phyloP scores from a whole-genome alignment of 129 eudicot genomes.

The Saposhnikovia divaricata region DNA sequence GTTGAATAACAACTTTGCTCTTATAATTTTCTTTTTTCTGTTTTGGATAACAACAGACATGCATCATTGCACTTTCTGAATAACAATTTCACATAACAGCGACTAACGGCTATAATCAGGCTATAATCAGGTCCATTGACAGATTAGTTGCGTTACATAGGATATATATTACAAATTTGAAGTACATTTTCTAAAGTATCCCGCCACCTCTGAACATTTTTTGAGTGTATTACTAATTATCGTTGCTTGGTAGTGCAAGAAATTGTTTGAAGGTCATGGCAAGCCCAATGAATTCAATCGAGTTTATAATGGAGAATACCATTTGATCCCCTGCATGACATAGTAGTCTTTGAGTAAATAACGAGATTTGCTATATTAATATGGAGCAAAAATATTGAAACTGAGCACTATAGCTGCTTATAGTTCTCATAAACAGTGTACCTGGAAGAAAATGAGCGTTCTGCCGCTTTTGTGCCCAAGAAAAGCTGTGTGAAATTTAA shows the following conservation, averaged over 20 bases:
- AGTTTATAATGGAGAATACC: constrained; percentile 36
- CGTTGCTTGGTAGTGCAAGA: constrained; percentile 15
- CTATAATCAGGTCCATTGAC: background rate
- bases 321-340: constrained; percentile 32
- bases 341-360: background rate
- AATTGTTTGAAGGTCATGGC: constrained; percentile 36
- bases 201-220: background rate
- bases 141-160: background rate
- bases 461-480: constrained; percentile 36
- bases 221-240: background rate
- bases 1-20: no score
- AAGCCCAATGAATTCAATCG: constrained; percentile 31
- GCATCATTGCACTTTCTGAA: no score
- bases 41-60: no score
- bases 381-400: no score
- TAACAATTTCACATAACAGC: no score
- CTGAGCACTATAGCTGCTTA: background rate
- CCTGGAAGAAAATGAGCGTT: constrained; percentile 30
- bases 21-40: no score
- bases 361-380: no score
- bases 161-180: background rate
- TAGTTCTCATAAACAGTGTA: constrained; percentile 2
- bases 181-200: background rate
- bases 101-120: no score
- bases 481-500: constrained; percentile 19